Percentiles rank a stretch among this genome's conserved stretches.
phyloP scores from a whole-genome alignment of 2,329 filamentous ascomycete genomes.

The Talaromyces rugulosus region DNA sequence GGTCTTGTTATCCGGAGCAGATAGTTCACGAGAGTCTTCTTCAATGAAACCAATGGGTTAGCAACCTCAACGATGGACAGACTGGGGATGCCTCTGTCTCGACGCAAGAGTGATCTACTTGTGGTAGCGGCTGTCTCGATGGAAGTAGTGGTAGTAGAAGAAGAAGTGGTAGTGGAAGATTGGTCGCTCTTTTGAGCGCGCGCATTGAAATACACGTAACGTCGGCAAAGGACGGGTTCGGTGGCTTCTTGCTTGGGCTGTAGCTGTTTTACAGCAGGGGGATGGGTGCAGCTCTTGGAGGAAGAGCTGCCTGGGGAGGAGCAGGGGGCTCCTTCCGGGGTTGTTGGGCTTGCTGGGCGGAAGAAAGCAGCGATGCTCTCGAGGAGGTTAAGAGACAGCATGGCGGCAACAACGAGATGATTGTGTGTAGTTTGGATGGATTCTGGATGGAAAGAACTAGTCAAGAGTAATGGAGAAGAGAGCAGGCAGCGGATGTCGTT shows the following conservation, averaged over 20 bases:
- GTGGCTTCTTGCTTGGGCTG: neutral
- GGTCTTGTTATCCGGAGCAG: neutral
- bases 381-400: neutral
- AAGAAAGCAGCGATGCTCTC: neutral
- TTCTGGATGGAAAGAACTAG: slow-evolving; percentile 1
- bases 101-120: slow-evolving; percentile 4
- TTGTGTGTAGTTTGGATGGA: neutral
- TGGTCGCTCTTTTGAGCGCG: neutral
- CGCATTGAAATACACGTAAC: neutral
- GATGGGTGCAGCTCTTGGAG: neutral
- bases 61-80: neutral
- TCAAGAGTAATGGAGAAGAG: neutral
- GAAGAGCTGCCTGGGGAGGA: neutral
- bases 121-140: slow-evolving; percentile 3
- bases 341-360: neutral
- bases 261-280: neutral
- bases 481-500: neutral
- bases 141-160: neutral
- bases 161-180: neutral
- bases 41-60: neutral
- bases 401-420: neutral
- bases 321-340: neutral
- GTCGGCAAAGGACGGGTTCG: neutral
- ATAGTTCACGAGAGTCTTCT: neutral
- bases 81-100: neutral